Percentiles rank a stretch among this genome's conserved stretches.
Evolutionary conservation across 805 yeast genomes (phyloP).

Genomic region (Starmerella roubikii): DNA sequence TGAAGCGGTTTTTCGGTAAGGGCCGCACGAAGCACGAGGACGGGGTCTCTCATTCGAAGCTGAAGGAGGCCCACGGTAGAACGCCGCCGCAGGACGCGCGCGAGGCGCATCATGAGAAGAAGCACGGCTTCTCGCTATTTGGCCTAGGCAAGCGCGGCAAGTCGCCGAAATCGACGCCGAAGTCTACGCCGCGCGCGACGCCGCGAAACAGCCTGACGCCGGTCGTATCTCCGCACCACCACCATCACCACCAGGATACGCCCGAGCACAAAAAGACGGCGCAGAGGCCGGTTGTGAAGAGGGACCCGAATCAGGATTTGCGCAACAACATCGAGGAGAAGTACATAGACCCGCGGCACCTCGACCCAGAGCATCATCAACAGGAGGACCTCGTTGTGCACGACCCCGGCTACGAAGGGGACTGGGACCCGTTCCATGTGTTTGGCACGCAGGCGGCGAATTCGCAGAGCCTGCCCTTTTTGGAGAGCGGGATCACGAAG

Average conservation of each 20-base stretch:
- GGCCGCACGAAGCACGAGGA: constrained; percentile 18
- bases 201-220: neutral
- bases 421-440: constrained; percentile 19
- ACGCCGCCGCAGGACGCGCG: neutral
- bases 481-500: constrained; percentile 37
- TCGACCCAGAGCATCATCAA: constrained; percentile 1
- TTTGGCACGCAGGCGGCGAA: constrained; percentile 9
- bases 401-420: constrained; percentile 16
- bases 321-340: neutral
- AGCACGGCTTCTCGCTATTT: neutral
- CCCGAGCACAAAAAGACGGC: neutral
- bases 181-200: neutral
- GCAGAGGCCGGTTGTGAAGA: no score
- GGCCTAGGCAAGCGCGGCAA: neutral
- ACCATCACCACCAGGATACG: constrained; percentile 1
- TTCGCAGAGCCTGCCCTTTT: constrained; percentile 26
- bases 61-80: neutral
- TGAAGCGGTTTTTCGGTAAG: constrained; percentile 20
- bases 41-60: constrained; percentile 2
- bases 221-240: neutral
- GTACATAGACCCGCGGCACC: neutral
- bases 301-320: neutral
- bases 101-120: neutral
- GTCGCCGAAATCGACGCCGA: neutral
- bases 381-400: constrained; percentile 13